A percentile compares a stretch with the other conserved stretches of the same genome.
Evolutionary conservation across 768 basidiomycete genomes (phyloP).

Genomic region (Collybia sordida): DNA sequence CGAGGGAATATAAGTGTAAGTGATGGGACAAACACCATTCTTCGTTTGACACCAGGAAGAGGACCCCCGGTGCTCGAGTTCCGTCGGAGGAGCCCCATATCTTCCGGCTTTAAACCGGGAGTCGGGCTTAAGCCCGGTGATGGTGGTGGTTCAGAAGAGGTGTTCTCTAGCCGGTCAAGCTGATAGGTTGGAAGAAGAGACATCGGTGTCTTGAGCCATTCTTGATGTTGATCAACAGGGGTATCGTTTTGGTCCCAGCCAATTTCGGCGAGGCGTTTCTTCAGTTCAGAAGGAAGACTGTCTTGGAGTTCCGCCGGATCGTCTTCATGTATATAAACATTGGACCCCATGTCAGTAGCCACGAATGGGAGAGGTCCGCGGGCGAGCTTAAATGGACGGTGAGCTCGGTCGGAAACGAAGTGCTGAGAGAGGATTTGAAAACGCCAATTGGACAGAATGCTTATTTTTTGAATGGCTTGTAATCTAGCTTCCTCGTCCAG

Average conservation of each 20-base stretch:
- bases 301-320: constrained; percentile 48
- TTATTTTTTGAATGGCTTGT: constrained; percentile 54
- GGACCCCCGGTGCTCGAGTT: constrained; percentile 55
- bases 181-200: constrained; percentile 60
- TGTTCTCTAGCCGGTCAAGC: constrained; percentile 48
- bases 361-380: constrained; percentile 73
- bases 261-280: constrained; percentile 66
- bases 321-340: constrained; percentile 53
- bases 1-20: constrained; percentile 54
- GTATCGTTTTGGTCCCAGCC: constrained; percentile 70
- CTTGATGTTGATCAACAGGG: constrained; percentile 51
- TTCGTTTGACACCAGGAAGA: constrained; percentile 48
- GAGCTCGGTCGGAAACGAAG: constrained; percentile 56
- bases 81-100: constrained; percentile 44
- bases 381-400: constrained; percentile 71
- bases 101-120: constrained; percentile 23
- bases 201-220: constrained; percentile 64
- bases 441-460: constrained; percentile 62
- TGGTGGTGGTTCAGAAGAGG: constrained; percentile 16
- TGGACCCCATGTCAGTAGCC: constrained; percentile 73
- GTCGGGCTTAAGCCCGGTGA: constrained; percentile 23
- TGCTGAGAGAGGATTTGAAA: constrained; percentile 67
- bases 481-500: constrained; percentile 47
- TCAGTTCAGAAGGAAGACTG: constrained; percentile 62
- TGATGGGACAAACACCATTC: constrained; percentile 66